Conservation (phyloP, 78 protist species). For the Pigoraptor vietnamica region DNA sequence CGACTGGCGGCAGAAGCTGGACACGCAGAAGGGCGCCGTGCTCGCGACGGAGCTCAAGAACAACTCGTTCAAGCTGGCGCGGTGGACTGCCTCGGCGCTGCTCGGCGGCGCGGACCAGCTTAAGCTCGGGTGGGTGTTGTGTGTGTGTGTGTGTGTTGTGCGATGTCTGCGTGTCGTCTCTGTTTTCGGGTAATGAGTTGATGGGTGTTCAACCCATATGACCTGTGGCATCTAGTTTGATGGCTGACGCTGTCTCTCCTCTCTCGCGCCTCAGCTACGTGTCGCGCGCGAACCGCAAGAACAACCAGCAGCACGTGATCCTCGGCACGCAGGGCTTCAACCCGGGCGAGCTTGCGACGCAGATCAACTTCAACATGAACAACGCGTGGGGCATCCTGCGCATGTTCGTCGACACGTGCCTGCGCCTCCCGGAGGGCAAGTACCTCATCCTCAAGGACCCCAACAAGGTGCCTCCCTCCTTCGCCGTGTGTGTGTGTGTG, state of each 20-base stretch:
- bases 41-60: slow-evolving; percentile 77
- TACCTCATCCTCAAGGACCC: slow-evolving; percentile 73
- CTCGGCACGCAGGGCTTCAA: slow-evolving; percentile 54
- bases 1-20: slow-evolving; percentile 49
- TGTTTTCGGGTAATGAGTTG: background rate
- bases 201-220: too few species aligned
- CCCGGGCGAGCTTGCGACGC: slow-evolving; percentile 53
- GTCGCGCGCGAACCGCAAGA: slow-evolving; percentile 14
- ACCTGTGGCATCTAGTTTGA: background rate
- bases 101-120: slow-evolving; percentile 37
- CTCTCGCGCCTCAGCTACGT: slow-evolving; percentile 13
- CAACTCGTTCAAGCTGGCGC: slow-evolving; percentile 53
- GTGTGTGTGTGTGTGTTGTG: background rate
- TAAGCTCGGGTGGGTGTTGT: slow-evolving; percentile 60
- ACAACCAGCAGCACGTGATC: slow-evolving; percentile 20
- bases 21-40: slow-evolving; percentile 68
- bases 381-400: slow-evolving; percentile 58
- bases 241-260: background rate
- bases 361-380: slow-evolving; percentile 50
- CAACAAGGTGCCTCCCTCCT: slow-evolving; percentile 24
- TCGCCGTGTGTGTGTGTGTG: background rate
- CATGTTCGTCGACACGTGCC: slow-evolving; percentile 8
- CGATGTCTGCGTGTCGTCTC: background rate
- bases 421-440: slow-evolving; percentile 49
- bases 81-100: slow-evolving; percentile 33